Evolutionary conservation across 2,329 filamentous ascomycete species (phyloP).

Genomic region (Epichloe glyceriae): DNA sequence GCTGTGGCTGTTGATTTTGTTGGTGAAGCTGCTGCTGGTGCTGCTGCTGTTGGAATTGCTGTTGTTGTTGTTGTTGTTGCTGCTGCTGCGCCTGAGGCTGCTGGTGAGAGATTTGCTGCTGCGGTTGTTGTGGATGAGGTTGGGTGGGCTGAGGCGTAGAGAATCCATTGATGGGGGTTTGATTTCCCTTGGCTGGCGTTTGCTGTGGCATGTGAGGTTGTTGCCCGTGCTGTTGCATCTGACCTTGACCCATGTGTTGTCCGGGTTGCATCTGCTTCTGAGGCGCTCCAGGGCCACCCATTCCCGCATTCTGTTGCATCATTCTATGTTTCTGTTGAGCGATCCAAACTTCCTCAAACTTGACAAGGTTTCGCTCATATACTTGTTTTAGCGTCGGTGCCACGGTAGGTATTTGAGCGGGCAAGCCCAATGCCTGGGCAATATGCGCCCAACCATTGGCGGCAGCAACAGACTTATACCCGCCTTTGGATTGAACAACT

Average conservation of each 20-base stretch:
- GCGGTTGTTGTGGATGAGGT: conserved; percentile 5
- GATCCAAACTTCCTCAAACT: conserved; percentile 61
- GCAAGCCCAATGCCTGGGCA: conserved; percentile 50
- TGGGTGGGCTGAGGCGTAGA: conserved; percentile 20
- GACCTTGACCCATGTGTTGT: conserved; percentile 20
- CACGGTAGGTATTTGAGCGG: conserved; percentile 51
- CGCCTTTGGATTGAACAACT: conserved; percentile 59
- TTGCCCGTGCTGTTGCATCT: conserved; percentile 19
- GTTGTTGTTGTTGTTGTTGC: neutral
- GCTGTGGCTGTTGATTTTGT: conserved; percentile 5
- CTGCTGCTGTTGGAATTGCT: conserved; percentile 1
- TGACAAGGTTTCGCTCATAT: conserved; percentile 62
- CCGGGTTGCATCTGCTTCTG: conserved; percentile 27
- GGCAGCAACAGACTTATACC: conserved; percentile 59
- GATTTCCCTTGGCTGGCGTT: conserved; percentile 28
- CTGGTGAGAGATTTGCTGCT: conserved; percentile 7
- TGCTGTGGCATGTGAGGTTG: conserved; percentile 24
- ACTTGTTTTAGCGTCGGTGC: conserved; percentile 56
- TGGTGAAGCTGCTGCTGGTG: conserved; percentile 3
- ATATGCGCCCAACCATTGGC: conserved; percentile 63
- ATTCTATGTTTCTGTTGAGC: conserved; percentile 41
- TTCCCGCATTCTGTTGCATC: conserved; percentile 29
- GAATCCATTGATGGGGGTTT: conserved; percentile 24
- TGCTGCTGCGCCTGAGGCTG: neutral
- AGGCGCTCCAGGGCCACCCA: conserved; percentile 10